A percentile compares a stretch with the other conserved stretches of the same genome.
Evolutionary conservation across 192 early-diverging fungal genomes (phyloP).

Genomic region (Coemansia sp.): DNA sequence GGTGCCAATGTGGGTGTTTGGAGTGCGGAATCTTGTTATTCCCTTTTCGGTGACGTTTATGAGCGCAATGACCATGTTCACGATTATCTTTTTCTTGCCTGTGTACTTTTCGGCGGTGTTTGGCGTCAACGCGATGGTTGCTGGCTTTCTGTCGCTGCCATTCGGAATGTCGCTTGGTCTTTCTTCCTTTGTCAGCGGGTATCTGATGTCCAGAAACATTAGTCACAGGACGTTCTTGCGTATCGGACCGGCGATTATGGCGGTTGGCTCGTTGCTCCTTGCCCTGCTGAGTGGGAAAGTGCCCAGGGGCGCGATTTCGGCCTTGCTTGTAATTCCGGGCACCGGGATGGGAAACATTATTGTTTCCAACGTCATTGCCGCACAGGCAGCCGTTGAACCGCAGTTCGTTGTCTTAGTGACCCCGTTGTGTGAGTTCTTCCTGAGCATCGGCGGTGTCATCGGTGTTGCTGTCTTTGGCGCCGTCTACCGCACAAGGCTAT

Average conservation of each 20-base stretch:
- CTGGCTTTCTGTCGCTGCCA: slow-evolving; percentile 81
- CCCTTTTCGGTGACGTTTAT: slow-evolving; percentile 39
- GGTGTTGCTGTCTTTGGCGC: slow-evolving; percentile 65
- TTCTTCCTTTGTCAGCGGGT: slow-evolving; percentile 67
- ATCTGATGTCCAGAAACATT: slow-evolving; percentile 61
- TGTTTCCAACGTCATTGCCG: slow-evolving; percentile 71
- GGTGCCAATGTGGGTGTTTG: slow-evolving; percentile 67
- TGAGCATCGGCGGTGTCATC: slow-evolving; percentile 66
- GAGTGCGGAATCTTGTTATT: slow-evolving; percentile 53
- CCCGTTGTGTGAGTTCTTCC: slow-evolving; percentile 66
- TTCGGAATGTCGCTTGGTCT: slow-evolving; percentile 71
- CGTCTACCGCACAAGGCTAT: slow-evolving; percentile 65
- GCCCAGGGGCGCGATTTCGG: slow-evolving; percentile 52
- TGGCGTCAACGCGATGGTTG: slow-evolving; percentile 66
- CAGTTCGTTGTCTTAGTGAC: slow-evolving; percentile 68
- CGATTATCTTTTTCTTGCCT: slow-evolving; percentile 64
- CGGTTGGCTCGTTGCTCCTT: slow-evolving; percentile 62
- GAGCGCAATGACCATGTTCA: slow-evolving; percentile 53
- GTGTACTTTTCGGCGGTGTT: slow-evolving; percentile 73
- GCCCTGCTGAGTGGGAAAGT: slow-evolving; percentile 57
- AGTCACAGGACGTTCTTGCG: slow-evolving; percentile 66
- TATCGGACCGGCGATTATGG: slow-evolving; percentile 65
- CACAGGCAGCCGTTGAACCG: slow-evolving; percentile 65
- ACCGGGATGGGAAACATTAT: slow-evolving; percentile 75
- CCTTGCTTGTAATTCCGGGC: slow-evolving; percentile 69